Evolutionary conservation across 2,329 filamentous ascomycete genomes (phyloP).

Genomic region (Exophiala xenobiotica): DNA sequence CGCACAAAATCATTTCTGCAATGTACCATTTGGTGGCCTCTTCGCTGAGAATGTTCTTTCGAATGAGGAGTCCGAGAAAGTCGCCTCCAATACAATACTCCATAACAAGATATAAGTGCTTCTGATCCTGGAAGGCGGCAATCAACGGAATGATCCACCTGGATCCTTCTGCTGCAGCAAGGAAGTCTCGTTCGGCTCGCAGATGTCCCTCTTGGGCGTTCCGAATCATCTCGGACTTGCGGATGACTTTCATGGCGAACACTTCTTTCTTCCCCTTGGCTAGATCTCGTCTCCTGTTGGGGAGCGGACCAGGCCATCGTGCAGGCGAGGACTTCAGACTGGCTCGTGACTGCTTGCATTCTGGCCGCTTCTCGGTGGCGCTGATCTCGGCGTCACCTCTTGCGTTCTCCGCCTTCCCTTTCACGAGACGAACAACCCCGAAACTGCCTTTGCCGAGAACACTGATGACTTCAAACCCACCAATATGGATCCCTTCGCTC

Average conservation of each 20-base stretch:
- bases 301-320: background rate
- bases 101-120: constrained; percentile 90
- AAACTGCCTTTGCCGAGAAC: constrained; percentile 92
- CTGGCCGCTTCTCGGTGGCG: constrained; percentile 4
- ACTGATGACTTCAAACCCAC: constrained; percentile 77
- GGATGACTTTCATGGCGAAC: constrained; percentile 96
- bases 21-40: constrained; percentile 79
- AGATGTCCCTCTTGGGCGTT: constrained; percentile 91
- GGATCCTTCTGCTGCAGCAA: constrained; percentile 84
- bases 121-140: constrained; percentile 81
- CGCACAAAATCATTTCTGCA: constrained; percentile 92
- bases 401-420: constrained; percentile 53
- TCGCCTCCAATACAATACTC: constrained; percentile 98
- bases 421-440: constrained; percentile 83
- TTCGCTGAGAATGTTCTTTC: constrained; percentile 80
- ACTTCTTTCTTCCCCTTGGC: constrained; percentile 54
- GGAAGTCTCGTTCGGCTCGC: constrained; percentile 84
- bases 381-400: constrained; percentile 3
- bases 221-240: constrained; percentile 87
- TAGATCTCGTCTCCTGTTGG: constrained; percentile 2
- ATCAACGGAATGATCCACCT: constrained; percentile 87
- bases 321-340: constrained; percentile 5
- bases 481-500: constrained; percentile 53
- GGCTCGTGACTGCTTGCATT: constrained; percentile 2
- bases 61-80: constrained; percentile 81